These are phyloP conservation scores for Cronartium ribicola DNA, from an alignment of 1,284 basidiomycete genomes.

Conservation along the genomic window DNA sequence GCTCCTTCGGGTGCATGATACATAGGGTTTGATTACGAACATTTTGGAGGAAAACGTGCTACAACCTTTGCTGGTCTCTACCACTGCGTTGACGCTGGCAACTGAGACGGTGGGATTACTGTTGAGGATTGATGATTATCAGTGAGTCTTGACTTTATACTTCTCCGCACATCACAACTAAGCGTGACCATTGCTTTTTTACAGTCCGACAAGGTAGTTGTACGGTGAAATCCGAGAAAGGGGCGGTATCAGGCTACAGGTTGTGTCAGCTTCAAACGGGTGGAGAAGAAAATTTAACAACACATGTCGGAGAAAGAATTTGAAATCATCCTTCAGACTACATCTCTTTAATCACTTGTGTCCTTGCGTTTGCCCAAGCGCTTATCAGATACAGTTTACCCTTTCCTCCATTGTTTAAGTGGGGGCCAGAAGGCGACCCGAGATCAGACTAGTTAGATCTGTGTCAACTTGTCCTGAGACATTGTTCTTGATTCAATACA, in stretches of 20 bases:
- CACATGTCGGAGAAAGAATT: not conserved
- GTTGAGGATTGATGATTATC: slow-evolving; percentile 92
- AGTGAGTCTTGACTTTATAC: slow-evolving; percentile 45
- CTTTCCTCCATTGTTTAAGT: too few species aligned
- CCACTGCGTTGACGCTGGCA: slow-evolving; percentile 88
- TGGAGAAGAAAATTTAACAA: not conserved
- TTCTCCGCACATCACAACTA: slow-evolving; percentile 43
- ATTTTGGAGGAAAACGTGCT: slow-evolving; percentile 96
- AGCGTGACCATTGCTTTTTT: not conserved
- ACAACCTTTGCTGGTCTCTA: slow-evolving; percentile 91
- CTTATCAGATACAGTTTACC: too few species aligned
- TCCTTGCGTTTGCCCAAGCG: too few species aligned
- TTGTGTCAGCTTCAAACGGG: not conserved
- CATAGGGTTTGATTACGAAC: slow-evolving; percentile 86
- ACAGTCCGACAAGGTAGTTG: slow-evolving; percentile 1
- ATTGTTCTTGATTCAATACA: too few species aligned
- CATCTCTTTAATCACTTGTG: too few species aligned
- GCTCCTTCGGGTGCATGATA: slow-evolving; percentile 10
- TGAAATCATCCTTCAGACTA: too few species aligned
- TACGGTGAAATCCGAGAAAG: slow-evolving; percentile 21
- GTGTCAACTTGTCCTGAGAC: too few species aligned
- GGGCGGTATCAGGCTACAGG: not conserved
- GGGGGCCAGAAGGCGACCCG: too few species aligned
- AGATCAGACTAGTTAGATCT: too few species aligned
- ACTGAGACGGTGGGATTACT: slow-evolving; percentile 97